These are phyloP conservation scores for Exobasidium cylindrosporum DNA, from an alignment of 1,284 basidiomycete genomes.

Conservation along the genomic window DNA sequence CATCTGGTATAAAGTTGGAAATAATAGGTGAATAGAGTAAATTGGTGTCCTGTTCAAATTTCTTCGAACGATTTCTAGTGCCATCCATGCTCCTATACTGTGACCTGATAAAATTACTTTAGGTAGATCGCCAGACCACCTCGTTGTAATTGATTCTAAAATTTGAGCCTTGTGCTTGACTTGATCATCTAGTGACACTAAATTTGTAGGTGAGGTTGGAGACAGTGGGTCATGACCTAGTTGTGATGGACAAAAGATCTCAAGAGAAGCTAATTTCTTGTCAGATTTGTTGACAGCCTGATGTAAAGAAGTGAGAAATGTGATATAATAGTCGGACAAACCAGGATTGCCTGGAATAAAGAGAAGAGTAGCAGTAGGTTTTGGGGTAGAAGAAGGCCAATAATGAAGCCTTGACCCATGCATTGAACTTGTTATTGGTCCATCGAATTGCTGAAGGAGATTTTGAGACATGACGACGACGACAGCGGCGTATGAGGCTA, in stretches of 20 bases:
- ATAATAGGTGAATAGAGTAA: conserved; percentile 34
- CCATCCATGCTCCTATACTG: conserved; percentile 40
- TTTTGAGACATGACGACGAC: background rate
- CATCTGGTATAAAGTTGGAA: conserved; percentile 40
- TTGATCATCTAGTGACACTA: conserved; percentile 27
- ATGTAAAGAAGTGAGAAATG: conserved; percentile 22
- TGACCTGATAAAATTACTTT: conserved; percentile 34
- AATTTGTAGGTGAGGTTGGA: background rate
- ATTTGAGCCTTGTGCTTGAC: conserved; percentile 30
- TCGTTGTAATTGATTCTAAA: background rate
- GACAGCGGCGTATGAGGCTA: no score
- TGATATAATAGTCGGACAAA: conserved; percentile 33
- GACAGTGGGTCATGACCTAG: conserved; percentile 33
- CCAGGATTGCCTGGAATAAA: conserved; percentile 48
- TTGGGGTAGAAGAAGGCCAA: background rate
- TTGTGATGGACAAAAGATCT: conserved; percentile 38
- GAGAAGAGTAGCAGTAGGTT: conserved; percentile 21
- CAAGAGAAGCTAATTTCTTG: conserved; percentile 13
- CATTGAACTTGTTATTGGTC: background rate
- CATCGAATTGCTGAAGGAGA: background rate
- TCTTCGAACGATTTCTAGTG: conserved; percentile 14
- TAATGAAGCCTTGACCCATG: background rate
- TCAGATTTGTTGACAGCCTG: conserved; percentile 3
- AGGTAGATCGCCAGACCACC: conserved; percentile 1
- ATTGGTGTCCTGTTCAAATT: conserved; percentile 15